phyloP scores from a whole-genome alignment of 768 basidiomycete genomes.

The Lentinus tigrinus region DNA sequence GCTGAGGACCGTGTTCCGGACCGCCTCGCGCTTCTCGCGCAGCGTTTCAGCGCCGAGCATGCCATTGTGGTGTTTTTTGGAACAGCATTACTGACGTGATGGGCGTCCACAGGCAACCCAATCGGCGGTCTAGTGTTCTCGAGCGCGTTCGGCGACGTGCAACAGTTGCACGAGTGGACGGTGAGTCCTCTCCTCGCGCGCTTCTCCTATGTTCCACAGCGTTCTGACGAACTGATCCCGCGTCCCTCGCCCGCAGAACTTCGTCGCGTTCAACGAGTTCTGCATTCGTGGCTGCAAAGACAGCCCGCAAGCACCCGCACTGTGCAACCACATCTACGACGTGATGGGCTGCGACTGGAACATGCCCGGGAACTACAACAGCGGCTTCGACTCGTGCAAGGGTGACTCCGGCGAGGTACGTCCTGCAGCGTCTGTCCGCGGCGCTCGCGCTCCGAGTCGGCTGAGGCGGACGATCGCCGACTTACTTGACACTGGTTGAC shows the following conservation, averaged over 20 bases:
- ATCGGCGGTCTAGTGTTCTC: slow-evolving; percentile 75
- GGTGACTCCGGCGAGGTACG: slow-evolving; percentile 51
- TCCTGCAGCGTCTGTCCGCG: background rate
- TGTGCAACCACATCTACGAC: slow-evolving; percentile 63
- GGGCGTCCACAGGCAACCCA: slow-evolving; percentile 44
- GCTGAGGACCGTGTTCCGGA: background rate
- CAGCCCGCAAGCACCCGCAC: slow-evolving; percentile 44
- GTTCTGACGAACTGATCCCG: background rate
- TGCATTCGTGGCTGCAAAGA: slow-evolving; percentile 71
- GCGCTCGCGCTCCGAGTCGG: too few relatives aligned
- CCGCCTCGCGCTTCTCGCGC: background rate
- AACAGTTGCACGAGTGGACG: slow-evolving; percentile 74
- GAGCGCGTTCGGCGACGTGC: slow-evolving; percentile 55
- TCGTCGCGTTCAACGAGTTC: slow-evolving; percentile 57
- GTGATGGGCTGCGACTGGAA: slow-evolving; percentile 62
- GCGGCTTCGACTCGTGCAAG: slow-evolving; percentile 44
- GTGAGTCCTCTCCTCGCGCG: slow-evolving; percentile 31
- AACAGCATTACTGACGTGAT: background rate
- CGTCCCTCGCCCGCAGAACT: slow-evolving; percentile 42
- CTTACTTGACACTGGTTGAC: background rate
- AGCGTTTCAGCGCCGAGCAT: background rate
- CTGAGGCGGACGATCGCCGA: too few relatives aligned
- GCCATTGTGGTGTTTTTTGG: background rate
- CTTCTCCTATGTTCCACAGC: background rate
- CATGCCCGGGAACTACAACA: slow-evolving; percentile 49